Conservation (phyloP, 441 rosid genomes). For the Macaranga tanarius region DNA sequence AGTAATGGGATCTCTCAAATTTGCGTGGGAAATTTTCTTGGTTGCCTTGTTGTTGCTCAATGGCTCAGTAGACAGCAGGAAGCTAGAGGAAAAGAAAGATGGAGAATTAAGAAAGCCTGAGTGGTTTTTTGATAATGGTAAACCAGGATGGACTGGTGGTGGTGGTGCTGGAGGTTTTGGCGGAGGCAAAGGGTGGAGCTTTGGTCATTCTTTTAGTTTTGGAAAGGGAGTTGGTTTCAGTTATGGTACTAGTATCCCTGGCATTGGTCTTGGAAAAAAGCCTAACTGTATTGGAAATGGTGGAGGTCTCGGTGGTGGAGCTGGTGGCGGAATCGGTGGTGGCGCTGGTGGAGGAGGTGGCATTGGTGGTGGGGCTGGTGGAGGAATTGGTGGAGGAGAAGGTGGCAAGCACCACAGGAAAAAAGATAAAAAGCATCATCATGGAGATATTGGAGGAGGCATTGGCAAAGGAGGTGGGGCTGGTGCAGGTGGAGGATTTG, state of each 20-base stretch:
- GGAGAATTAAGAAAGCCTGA: slow-evolving; percentile 24
- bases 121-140: slow-evolving; percentile 19
- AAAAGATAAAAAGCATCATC: not conserved
- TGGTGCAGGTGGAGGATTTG: not conserved
- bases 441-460: not conserved
- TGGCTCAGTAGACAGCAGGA: slow-evolving; percentile 19
- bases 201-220: slow-evolving; percentile 18
- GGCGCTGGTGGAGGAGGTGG: slow-evolving; percentile 6
- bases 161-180: slow-evolving; percentile 1
- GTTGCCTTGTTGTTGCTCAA: slow-evolving; percentile 2
- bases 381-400: not conserved
- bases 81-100: slow-evolving; percentile 15
- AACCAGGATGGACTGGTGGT: slow-evolving; percentile 13
- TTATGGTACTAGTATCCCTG: slow-evolving; percentile 9
- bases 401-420: slow-evolving; percentile 8
- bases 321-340: not conserved
- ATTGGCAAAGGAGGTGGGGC: not conserved
- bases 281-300: slow-evolving; percentile 25
- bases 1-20: not conserved
- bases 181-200: slow-evolving; percentile 3
- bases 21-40: slow-evolving; percentile 8
- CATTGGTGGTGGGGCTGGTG: not conserved
- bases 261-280: slow-evolving; percentile 1
- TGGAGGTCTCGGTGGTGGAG: not conserved
- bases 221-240: slow-evolving; percentile 25